Conservation (phyloP, 1,284 basidiomycete genomes). For the Schizophyllum amplum region DNA sequence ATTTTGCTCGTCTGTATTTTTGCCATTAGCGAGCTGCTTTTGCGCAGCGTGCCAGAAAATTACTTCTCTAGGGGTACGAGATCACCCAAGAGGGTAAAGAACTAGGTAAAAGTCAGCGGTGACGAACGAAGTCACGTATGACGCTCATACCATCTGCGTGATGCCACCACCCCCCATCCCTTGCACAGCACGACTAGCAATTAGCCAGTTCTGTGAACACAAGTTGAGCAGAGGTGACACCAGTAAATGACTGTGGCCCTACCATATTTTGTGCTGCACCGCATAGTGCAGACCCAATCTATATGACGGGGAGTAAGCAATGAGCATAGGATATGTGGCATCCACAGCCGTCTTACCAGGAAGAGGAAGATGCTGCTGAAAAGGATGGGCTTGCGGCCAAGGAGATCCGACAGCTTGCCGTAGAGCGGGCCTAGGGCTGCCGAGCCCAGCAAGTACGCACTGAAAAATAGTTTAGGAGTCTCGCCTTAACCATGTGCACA, state of each 20-base stretch:
- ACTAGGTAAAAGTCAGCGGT: conserved; percentile 17
- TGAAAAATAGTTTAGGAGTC: conserved; percentile 17
- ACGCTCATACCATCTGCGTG: conserved; percentile 34
- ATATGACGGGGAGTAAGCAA: not conserved
- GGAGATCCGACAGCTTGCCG: conserved; percentile 66
- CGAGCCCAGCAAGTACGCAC: conserved; percentile 67
- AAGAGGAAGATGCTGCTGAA: conserved; percentile 64
- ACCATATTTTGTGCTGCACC: conserved; percentile 77
- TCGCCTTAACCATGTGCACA: not conserved
- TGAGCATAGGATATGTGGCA: not conserved
- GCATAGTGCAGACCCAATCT: conserved; percentile 75
- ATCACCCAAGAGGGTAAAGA: conserved; percentile 71
- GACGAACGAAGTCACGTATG: not conserved
- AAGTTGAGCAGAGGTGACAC: not conserved
- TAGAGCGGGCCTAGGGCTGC: conserved; percentile 64
- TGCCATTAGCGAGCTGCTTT: not conserved
- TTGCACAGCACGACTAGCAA: conserved; percentile 71
- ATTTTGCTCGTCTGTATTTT: conserved; percentile 58
- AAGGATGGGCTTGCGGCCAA: conserved; percentile 69
- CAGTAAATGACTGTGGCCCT: conserved; percentile 3
- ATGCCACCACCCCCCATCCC: conserved; percentile 80
- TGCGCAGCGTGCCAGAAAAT: conserved; percentile 16
- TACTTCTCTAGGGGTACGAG: conserved; percentile 72
- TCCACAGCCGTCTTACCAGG: conserved; percentile 41
- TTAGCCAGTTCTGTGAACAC: conserved; percentile 45